phyloP scores from a whole-genome alignment of 306 rosid genomes.

The Cicer pinnatifidum region DNA sequence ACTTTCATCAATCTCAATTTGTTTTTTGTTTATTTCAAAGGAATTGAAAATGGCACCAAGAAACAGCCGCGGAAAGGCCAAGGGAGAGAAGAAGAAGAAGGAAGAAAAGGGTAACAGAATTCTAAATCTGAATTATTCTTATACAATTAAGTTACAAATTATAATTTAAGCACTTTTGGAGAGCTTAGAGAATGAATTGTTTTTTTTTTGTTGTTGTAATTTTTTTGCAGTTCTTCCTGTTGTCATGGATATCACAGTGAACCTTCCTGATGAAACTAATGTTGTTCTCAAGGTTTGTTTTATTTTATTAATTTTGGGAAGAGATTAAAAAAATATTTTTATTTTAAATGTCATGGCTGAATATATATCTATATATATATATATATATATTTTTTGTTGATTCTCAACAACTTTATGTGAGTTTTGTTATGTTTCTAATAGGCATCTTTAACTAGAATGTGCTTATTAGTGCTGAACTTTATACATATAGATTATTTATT shows the following conservation, averaged over 20 bases:
- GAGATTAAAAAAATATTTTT: background rate
- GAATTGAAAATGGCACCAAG: conserved; percentile 81
- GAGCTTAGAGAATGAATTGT: background rate
- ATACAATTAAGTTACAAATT: background rate
- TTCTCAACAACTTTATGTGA: conserved; percentile 28
- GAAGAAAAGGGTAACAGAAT: conserved; percentile 71
- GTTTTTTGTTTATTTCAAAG: conserved; percentile 33
- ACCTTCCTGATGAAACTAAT: conserved; percentile 77
- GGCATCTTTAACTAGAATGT: conserved; percentile 42
- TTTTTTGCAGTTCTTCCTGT: conserved; percentile 88
- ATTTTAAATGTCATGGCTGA: background rate
- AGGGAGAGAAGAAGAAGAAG: conserved; percentile 94
- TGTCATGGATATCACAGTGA: conserved; percentile 78
- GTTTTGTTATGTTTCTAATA: conserved; percentile 9
- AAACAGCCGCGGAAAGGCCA: conserved; percentile 82
- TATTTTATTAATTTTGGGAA: background rate
- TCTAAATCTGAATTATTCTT: background rate
- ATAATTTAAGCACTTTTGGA: background rate
- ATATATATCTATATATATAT: no score
- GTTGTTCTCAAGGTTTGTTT: conserved; percentile 75
- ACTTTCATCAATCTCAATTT: conserved; percentile 37
- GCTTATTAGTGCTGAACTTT: conserved; percentile 33
- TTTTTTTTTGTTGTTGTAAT: background rate
- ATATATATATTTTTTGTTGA: background rate
- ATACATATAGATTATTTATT: background rate